These are phyloP conservation scores for Amaranthus tricolor DNA, from an alignment of 179 eudicot genomes.

Conservation along the genomic window DNA sequence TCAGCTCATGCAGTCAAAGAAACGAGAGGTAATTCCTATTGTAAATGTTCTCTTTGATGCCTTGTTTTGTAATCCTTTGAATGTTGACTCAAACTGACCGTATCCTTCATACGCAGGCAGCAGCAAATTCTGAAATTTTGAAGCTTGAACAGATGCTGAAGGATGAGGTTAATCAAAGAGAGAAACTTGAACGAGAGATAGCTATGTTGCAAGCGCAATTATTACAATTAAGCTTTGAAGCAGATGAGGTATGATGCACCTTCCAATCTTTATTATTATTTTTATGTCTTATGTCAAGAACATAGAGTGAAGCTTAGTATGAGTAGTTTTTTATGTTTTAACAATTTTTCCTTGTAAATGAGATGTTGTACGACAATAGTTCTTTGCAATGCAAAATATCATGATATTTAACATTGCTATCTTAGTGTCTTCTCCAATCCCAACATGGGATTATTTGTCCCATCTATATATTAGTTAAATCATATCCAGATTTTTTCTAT, in stretches of 20 bases:
- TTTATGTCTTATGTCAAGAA: neutral
- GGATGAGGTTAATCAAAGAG: slow-evolving; percentile 60
- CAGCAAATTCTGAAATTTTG: slow-evolving; percentile 54
- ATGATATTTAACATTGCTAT: slow-evolving; percentile 8
- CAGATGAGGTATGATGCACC: slow-evolving; percentile 61
- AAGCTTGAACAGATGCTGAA: slow-evolving; percentile 72
- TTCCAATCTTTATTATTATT: neutral
- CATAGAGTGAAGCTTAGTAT: neutral
- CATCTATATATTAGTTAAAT: neutral
- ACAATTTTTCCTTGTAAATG: neutral
- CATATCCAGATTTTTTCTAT: neutral
- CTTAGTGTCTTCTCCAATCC: neutral
- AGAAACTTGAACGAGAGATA: slow-evolving; percentile 81
- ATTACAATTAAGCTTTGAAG: slow-evolving; percentile 77
- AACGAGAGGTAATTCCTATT: slow-evolving; percentile 56
- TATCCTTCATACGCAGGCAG: slow-evolving; percentile 42
- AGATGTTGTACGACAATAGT: neutral
- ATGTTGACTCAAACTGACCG: slow-evolving; percentile 15
- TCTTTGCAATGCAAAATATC: neutral
- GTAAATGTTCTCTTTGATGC: slow-evolving; percentile 9
- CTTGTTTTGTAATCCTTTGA: slow-evolving; percentile 13
- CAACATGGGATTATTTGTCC: too few species aligned
- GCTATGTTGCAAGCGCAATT: slow-evolving; percentile 65
- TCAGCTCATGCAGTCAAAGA: slow-evolving; percentile 57
- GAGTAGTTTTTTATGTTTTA: neutral